Evolutionary conservation across 495 filamentous ascomycete species (phyloP), one percentile per base, ranked within the genome.

Genomic region (Xylaria palmicola): DNA sequence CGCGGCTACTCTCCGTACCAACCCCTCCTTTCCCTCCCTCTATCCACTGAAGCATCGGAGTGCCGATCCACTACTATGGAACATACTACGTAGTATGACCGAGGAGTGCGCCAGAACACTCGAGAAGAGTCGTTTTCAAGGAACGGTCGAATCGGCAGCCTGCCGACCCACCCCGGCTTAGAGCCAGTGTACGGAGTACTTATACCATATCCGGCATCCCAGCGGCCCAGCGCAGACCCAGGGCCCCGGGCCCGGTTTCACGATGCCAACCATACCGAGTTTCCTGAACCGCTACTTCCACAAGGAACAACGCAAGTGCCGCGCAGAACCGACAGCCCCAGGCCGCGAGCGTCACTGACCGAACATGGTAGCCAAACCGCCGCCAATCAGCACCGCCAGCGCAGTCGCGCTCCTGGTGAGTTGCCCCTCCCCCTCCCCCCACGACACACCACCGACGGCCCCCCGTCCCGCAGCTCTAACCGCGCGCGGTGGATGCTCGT

Each of bases 391-490:
- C 58, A 68, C 67, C 44, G 56, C 47, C 44, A 66, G 65, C 58
- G 71, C 71, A 56, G 60, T 65, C 65, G 65, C 66, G 40, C 59
- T 73, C 41, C 69, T 72, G 32, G 71, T 73, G 47, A 68, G 71
- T 73, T 32, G 3, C 44, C 30, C 40, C 59, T 47, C 49, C 52
- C 52, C 24, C 20, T 36, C 39, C 13, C 49, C 29, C 27, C 13
- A 9, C 2, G 4, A 15, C n/a, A 6, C 40, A 48, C 22, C 9
- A 4, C 3, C 27, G 3, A 27, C 13, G 22, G 9, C 29, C 12
- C 34, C 12, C 0, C 6, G 24, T 53, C 58, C 37, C 48, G 48
- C 48, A 26, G 12, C 40, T 44, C n/a, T 53, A 60, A 24, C 58
- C 49, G 58, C 49, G 58, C 49, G 58, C 39, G 58, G 39, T 53